Evolutionary conservation across 73 alveolate species (phyloP), one percentile per base, ranked within the genome.

Genomic region (Stentor coeruleus): DNA sequence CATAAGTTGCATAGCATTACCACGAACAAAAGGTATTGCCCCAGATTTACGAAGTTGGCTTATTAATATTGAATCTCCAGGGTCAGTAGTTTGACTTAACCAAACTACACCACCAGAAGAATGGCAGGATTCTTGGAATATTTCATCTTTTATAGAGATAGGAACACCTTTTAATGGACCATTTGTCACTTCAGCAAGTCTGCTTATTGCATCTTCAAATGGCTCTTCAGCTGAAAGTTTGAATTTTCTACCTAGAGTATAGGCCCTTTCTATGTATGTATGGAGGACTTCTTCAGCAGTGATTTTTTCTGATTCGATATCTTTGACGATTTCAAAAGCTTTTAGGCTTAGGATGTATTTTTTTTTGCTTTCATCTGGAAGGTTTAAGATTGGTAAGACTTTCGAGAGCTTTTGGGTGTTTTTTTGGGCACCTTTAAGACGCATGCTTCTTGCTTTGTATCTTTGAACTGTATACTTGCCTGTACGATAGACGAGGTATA

Each of bases 1-100:
- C 38, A 89, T 91, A n/a, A 88, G 72, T 83, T 93, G 84, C n/a
- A 95, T 93, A 4, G 88, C 55, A 77, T 89, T 93, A n/a, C 93
- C 55, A 83, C 86, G 91, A 15, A 91, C 95, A 74, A 93, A 87
- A 26, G 92, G 89, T 30, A 93, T 83, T 3, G 93, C 98, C 28
- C 98, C 98, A 14, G 86, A 73, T 35, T 82, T 74, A 58, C 89
- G 89, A 33, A 91, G 59, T 35, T 77, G 39, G 39, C 76, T 36
- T 0, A 88, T 91, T 38, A 74, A 28, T 36, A 82, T 55, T 4
- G 94, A 93, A 92, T 93, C 96, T 37, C 81, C 85, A 2, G 39
- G n/a, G 0, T 40, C 87, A 3, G 73, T 33, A 15, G 81, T 75
- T 40, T 37, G 80, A 40, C 66, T 31, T 14, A 57, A 33, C 81